Evolutionary conservation across 1,139 yeast genomes (phyloP).

Genomic region (Blastobotrys ciferrii): DNA sequence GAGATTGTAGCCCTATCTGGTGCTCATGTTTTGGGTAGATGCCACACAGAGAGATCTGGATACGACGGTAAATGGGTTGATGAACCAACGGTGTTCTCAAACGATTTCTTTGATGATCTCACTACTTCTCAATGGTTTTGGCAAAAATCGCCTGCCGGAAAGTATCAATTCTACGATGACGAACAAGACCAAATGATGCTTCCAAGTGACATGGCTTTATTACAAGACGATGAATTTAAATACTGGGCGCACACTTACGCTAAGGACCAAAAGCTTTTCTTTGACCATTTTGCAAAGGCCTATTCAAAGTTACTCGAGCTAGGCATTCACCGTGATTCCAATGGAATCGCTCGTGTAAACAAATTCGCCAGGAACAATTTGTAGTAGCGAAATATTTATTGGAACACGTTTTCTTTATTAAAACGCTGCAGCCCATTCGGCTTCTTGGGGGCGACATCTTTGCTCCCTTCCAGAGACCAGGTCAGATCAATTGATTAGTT

Average conservation of each 20-base stretch:
- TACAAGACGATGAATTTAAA: constrained; percentile 48
- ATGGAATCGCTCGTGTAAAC: constrained; percentile 35
- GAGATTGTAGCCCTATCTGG: constrained; percentile 85
- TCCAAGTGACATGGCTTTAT: constrained; percentile 59
- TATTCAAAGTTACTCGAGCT: constrained; percentile 58
- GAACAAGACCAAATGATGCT: constrained; percentile 58
- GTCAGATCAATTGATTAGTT: too few relatives aligned
- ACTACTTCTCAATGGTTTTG: constrained; percentile 73
- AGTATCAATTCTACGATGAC: constrained; percentile 74
- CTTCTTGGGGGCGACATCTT: too few relatives aligned
- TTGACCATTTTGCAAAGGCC: constrained; percentile 51
- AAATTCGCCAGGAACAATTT: constrained; percentile 20
- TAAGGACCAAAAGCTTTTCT: constrained; percentile 50
- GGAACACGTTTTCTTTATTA: neutral
- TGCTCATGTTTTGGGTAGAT: constrained; percentile 64
- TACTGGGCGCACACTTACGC: constrained; percentile 56
- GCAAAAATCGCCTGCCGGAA: constrained; percentile 52
- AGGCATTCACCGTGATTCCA: constrained; percentile 45
- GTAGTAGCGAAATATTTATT: neutral
- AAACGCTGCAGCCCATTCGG: too few relatives aligned
- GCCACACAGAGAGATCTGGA: constrained; percentile 59
- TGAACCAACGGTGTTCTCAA: constrained; percentile 68
- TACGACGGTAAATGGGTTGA: constrained; percentile 97
- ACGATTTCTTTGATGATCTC: constrained; percentile 61
- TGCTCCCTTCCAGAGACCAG: too few relatives aligned